Evolutionary conservation across 2,329 filamentous ascomycete species (phyloP).

Genomic region (Fusarium cyanostomum): DNA sequence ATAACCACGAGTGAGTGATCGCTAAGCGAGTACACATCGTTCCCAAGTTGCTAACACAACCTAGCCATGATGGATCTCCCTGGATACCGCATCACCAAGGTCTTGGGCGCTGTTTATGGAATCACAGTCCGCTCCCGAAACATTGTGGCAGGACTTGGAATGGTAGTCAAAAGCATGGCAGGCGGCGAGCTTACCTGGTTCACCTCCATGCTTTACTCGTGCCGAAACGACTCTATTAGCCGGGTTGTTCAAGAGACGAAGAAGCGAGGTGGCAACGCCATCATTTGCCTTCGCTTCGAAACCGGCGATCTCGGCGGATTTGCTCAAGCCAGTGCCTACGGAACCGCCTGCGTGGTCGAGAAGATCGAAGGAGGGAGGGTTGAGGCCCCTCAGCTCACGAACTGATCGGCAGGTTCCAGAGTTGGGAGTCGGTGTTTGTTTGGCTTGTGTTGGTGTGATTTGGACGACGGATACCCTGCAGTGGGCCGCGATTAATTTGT

Average conservation of each 20-base stretch:
- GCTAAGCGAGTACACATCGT: not conserved
- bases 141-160: constrained; percentile 64
- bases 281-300: constrained; percentile 68
- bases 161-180: constrained; percentile 64
- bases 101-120: constrained; percentile 68
- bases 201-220: constrained; percentile 66
- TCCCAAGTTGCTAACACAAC: not conserved
- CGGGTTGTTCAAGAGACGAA: constrained; percentile 66
- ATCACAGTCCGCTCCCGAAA: constrained; percentile 67
- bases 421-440: not conserved
- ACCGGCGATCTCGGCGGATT: constrained; percentile 63
- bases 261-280: constrained; percentile 66
- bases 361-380: constrained; percentile 56
- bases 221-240: constrained; percentile 66
- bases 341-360: constrained; percentile 66
- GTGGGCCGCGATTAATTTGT: too few relatives aligned
- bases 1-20: constrained; percentile 60
- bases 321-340: constrained; percentile 68
- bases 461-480: not conserved
- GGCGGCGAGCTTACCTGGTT: constrained; percentile 69
- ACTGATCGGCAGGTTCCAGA: not conserved
- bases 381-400: constrained; percentile 41
- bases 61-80: constrained; percentile 69
- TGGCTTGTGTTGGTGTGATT: not conserved
- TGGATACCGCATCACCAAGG: constrained; percentile 65